Evolutionary conservation across 257 asterid genomes (phyloP), one percentile per base, ranked within the genome.

Genomic region (Solanum sparsipilum): DNA sequence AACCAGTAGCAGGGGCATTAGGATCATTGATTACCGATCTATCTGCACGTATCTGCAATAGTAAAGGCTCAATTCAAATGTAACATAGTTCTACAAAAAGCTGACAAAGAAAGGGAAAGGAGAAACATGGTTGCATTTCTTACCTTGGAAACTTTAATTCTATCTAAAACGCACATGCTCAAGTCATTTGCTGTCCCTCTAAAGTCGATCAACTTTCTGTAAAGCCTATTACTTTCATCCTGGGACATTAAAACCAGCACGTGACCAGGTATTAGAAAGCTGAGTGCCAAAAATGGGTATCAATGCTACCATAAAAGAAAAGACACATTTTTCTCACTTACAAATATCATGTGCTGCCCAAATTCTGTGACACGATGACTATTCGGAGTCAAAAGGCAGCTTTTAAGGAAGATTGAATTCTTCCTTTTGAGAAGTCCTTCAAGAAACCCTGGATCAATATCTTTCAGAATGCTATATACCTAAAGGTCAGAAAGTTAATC

Each of bases 291-390:
- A 21, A 58, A 35, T 27, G 84, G 72, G 32, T 32, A 34, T 56
- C 52, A 60, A 52, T 11, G 25, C 35, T 21, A 79, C 85, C 63
- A 44, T 46, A 13, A 72, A 86, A 20, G 36, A 34, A 29, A 63
- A 31, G 60, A 73, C 60, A 85, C 84, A 29, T 84, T 11, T 79
- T 36, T 90, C 36, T 87, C 87, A 92, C 98, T 93, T 92, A 97
- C 99, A 63, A 90, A 88, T 70, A 92, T 88, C 84, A 97, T 94
- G 89, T 92, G 94, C 85, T 88, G 94, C 87, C 98, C 98, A 72
- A 94, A 94, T 91, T 97, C 99, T 85, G 96, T 93, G 87, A 97
- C 94, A 11, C 99, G 98, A 83, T 94, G 95, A 89, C 94, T 90
- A 90, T 97, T 97, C 58, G 99, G 99, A 83, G 99, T 95, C 90